Evolutionary conservation across 495 filamentous ascomycete species (phyloP), one percentile per base, ranked within the genome.

Genomic region (Elasticomyces elasticus): DNA sequence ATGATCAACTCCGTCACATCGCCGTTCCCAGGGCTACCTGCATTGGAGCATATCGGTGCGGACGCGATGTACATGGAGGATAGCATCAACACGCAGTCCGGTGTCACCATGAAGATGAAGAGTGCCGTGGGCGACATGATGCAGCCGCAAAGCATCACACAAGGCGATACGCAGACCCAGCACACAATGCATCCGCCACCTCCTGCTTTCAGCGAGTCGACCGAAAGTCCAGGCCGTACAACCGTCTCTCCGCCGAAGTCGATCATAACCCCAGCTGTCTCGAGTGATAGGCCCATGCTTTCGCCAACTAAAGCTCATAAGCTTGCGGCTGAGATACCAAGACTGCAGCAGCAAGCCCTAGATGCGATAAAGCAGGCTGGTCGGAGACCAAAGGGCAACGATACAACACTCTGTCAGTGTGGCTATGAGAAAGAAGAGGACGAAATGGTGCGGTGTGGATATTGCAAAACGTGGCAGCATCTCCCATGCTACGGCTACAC

Each of bases 391-490:
- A 22, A 31, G 31, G 20, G 28, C 44, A 54, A 59, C 5, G 48
- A 56, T 22, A 50, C 51, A 7, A 44, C 74, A 13, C 59, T 60
- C 13, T 77, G 74, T 53, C 63, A 76, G 51, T 76, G 74, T 54
- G 72, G 63, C 13, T 68, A 64, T 56, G 51, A 67, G 10, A 61
- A 62, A 22, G 67, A 72, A 57, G 74, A 74, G 55, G 55, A 56
- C 41, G 57, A 51, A 7, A 74, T 76, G 74, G 74, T 77, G 58
- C 52, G 68, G 53, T 79, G 76, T 52, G 51, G 45, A 35, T 75
- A 69, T 54, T 79, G 75, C 55, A 52, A 67, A 30, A 73, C 65
- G 17, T 72, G 63, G 59, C 76, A 79, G 53, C 76, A 79, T 58
- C 37, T 65, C 38, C 60, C 71, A 15, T 79, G 75, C 62, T 79